Conservation (phyloP, 1,139 yeast species). For the Nakaseomyces uthaithaninus region DNA sequence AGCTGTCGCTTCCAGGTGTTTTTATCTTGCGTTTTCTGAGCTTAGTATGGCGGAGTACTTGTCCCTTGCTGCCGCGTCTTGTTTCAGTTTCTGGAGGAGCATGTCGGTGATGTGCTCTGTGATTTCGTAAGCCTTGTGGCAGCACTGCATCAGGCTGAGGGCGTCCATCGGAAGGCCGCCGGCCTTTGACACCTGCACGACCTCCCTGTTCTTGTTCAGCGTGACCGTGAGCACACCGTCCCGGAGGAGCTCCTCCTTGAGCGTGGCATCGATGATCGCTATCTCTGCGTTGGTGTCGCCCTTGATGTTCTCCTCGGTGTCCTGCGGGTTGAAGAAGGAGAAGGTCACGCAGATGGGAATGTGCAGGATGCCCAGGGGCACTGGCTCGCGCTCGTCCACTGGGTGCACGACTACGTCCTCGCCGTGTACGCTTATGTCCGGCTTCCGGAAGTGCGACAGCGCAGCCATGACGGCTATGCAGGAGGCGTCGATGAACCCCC, state of each 20-base stretch:
- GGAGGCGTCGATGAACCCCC: slow-evolving; percentile 83
- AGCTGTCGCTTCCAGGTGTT: no score
- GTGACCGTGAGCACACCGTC: slow-evolving; percentile 81
- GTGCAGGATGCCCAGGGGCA: slow-evolving; percentile 76
- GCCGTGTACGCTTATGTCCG: slow-evolving; percentile 71
- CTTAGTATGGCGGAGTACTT: slow-evolving; percentile 27
- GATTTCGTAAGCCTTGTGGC: slow-evolving; percentile 54
- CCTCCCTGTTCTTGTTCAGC: slow-evolving; percentile 78
- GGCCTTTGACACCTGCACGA: slow-evolving; percentile 81
- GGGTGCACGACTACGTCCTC: slow-evolving; percentile 64
- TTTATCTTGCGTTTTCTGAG: slow-evolving; percentile 30
- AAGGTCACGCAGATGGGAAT: slow-evolving; percentile 88
- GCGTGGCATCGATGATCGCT: slow-evolving; percentile 65
- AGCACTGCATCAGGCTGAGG: slow-evolving; percentile 55
- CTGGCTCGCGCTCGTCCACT: slow-evolving; percentile 74
- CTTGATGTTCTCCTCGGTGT: slow-evolving; percentile 58
- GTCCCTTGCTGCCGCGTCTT: slow-evolving; percentile 41
- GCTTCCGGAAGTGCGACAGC: slow-evolving; percentile 70
- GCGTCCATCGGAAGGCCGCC: slow-evolving; percentile 90
- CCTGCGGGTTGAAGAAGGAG: slow-evolving; percentile 66
- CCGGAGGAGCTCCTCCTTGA: slow-evolving; percentile 67
- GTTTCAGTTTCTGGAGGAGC: slow-evolving; percentile 49
- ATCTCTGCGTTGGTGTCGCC: slow-evolving; percentile 55
- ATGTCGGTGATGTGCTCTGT: slow-evolving; percentile 59
- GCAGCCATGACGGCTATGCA: slow-evolving; percentile 88